Base-by-base conservation (phyloP, 208 protist species). In the Acanthamoeba royreba region DNA sequence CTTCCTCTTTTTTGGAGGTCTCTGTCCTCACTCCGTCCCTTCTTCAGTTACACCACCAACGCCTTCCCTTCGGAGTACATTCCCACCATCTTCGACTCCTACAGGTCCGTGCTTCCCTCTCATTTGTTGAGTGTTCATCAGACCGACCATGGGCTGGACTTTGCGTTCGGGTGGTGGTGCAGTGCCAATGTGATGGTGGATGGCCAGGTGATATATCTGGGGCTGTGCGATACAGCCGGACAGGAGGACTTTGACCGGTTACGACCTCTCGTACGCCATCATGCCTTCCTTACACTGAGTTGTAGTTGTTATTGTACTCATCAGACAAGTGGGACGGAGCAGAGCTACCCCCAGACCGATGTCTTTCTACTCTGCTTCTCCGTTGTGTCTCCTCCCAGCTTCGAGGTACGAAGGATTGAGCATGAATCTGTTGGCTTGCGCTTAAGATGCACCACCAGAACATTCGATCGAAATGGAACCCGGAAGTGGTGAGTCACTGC, bases 291-390 rank as follows among this genome's bases (percentile, higher is more conserved):
- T n/a, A n/a, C n/a, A n/a, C n/a, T n/a, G n/a, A n/a, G n/a, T n/a
- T n/a, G n/a, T n/a, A n/a, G n/a, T n/a, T n/a, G n/a, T n/a, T n/a
- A n/a, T n/a, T n/a, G n/a, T n/a, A n/a, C n/a, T 28, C 55, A 66
- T 66, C 9, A 25, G 9, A 17, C 55, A 25, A 5, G 19, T 8
- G 55, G 4, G 55, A 77, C 13, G 63, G 25, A 7, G 31, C 35
- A 81, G 22, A 94, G 66, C n/a, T 99, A 99, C 95, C 97, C 97
- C 40, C 95, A 97, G 49, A 97, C 97, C 5, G 96, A 97, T 89
- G 96, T 98, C 15, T 98, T 98, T 86, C 74, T 99, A 1, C 86
- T 98, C 47, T 98, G 98, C 95, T 99, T 98, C 94, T 98, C 96
- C 15, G 89, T 98, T 22, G 95, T 96, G 13, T 94, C 69, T 19